Conservation (phyloP, 805 yeast species). For the Ogataea pilisensis region DNA sequence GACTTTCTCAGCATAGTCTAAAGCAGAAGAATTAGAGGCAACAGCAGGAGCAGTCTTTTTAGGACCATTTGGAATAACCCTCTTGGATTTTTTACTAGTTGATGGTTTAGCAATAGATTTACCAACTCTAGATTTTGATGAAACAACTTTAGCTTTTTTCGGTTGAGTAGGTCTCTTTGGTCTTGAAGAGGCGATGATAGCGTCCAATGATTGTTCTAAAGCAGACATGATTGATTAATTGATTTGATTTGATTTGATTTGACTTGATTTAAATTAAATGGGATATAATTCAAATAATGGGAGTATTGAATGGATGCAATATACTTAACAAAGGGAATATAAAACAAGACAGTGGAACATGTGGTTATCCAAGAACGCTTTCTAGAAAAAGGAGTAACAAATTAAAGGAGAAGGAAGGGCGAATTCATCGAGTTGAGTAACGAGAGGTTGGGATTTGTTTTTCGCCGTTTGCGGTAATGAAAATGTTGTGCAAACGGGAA, state of each 20-base stretch:
- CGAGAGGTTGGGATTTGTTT: too few species aligned
- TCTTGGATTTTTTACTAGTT: constrained; percentile 9
- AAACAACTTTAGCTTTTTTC: constrained; percentile 31
- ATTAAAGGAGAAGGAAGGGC: too few species aligned
- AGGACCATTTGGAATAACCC: constrained; percentile 7
- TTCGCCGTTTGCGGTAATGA: too few species aligned
- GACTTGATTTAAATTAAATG: constrained; percentile 1
- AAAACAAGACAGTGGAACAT: too few species aligned
- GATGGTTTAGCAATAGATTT: constrained; percentile 19
- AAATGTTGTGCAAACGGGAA: too few species aligned
- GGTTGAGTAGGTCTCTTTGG: constrained; percentile 28
- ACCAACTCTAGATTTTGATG: constrained; percentile 32
- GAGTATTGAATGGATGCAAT: too few species aligned
- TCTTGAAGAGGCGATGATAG: constrained; percentile 65
- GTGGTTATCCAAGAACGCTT: too few species aligned
- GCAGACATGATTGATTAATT: constrained; percentile 53
- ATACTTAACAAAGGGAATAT: background rate
- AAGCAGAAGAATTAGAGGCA: constrained; percentile 16
- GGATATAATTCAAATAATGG: too few species aligned
- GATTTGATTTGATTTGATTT: constrained; percentile 3
- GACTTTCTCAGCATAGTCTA: constrained; percentile 67
- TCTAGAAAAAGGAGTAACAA: too few species aligned
- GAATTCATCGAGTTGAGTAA: too few species aligned
- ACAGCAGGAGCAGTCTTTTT: constrained; percentile 12
- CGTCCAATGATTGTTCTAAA: constrained; percentile 92